Percentiles rank a stretch among this genome's conserved stretches.
Evolutionary conservation across 139 green algal genomes (phyloP).

Genomic region (Pleodorina starrii): DNA sequence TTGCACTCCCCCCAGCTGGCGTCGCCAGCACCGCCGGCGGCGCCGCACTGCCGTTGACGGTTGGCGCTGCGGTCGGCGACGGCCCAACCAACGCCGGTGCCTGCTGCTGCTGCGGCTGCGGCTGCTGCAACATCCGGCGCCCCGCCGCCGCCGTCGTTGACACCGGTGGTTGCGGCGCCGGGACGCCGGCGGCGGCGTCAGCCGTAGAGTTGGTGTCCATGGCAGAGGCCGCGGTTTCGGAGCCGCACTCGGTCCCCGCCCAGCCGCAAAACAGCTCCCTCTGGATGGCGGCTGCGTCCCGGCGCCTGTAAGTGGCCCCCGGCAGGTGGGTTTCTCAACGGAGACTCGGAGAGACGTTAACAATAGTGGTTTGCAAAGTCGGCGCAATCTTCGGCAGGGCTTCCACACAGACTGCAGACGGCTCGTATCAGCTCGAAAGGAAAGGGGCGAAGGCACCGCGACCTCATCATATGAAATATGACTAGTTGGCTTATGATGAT

Average conservation of each 20-base stretch:
- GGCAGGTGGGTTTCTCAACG: too few species aligned
- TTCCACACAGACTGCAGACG: too few species aligned
- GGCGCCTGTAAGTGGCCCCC: conserved; percentile 6
- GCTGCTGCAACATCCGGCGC: conserved; percentile 10
- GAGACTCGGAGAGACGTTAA: too few species aligned
- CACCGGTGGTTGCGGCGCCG: too few species aligned
- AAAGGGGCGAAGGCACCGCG: too few species aligned
- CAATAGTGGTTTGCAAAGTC: too few species aligned
- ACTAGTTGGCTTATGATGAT: too few species aligned
- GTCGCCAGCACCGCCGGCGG: not conserved
- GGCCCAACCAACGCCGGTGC: not conserved
- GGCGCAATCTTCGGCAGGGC: too few species aligned
- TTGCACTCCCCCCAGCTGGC: not conserved
- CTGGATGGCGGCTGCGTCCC: not conserved
- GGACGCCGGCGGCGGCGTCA: not conserved
- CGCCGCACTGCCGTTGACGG: not conserved
- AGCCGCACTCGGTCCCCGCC: conserved; percentile 38
- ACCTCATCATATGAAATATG: too few species aligned
- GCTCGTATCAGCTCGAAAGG: too few species aligned
- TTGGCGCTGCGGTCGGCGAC: not conserved
- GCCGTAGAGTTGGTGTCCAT: not conserved
- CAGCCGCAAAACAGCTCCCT: conserved; percentile 71
- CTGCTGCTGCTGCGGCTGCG: not conserved
- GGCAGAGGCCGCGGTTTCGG: not conserved
- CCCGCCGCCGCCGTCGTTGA: not conserved